Conservation (phyloP, 1,139 yeast genomes). For the Zhuliangozyma blackwelliae region DNA sequence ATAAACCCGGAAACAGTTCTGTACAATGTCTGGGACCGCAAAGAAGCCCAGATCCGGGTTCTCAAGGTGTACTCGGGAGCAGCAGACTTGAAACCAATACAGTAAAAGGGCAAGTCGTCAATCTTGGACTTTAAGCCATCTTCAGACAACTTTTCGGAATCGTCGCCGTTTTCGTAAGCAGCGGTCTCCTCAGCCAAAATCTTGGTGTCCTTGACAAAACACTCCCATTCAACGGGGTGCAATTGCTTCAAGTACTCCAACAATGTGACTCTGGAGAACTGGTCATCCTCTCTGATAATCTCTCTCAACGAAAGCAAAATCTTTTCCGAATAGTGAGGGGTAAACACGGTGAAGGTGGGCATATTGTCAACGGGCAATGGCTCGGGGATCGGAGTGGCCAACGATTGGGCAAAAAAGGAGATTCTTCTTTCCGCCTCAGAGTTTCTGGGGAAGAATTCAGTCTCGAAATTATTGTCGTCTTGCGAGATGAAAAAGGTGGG, state of each 20-base stretch:
- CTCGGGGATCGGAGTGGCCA: slow-evolving; percentile 97
- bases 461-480: slow-evolving; percentile 90
- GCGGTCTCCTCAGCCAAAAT: slow-evolving; percentile 97
- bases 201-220: slow-evolving; percentile 97
- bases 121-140: slow-evolving; percentile 83
- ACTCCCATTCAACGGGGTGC: slow-evolving; percentile 99
- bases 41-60: slow-evolving; percentile 98
- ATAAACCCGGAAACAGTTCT: slow-evolving; percentile 98
- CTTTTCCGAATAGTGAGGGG: slow-evolving; percentile 98
- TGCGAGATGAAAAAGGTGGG: slow-evolving; percentile 98
- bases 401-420: slow-evolving; percentile 96
- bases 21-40: slow-evolving; percentile 95
- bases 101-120: slow-evolving; percentile 96
- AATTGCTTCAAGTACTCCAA: slow-evolving; percentile 95
- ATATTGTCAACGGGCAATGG: slow-evolving; percentile 98
- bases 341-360: slow-evolving; percentile 97
- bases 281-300: slow-evolving; percentile 98
- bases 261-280: slow-evolving; percentile 92
- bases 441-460: slow-evolving; percentile 93
- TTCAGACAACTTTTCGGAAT: slow-evolving; percentile 56
- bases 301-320: slow-evolving; percentile 90
- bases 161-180: slow-evolving; percentile 71
- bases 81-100: slow-evolving; percentile 98
- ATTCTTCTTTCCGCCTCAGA: slow-evolving; percentile 99
- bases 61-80: slow-evolving; percentile 98